A percentile compares a stretch with the other conserved stretches of the same genome.
Conservation (phyloP, 2,329 filamentous ascomycete species). For the Pseudogymnoascus sp. region DNA sequence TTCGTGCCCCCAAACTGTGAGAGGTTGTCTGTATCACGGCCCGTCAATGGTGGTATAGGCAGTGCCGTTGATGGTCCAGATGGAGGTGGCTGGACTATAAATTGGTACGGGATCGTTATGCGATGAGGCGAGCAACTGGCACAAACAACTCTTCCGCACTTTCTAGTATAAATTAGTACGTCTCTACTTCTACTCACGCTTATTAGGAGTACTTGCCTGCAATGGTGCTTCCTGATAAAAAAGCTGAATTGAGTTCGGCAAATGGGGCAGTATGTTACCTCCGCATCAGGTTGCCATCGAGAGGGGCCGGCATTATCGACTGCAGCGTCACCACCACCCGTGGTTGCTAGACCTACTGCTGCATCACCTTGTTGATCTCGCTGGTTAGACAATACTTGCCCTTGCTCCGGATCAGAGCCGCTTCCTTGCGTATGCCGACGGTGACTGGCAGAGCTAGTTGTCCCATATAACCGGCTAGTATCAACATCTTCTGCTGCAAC, state of each 20-base stretch:
- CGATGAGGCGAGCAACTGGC: slow-evolving; percentile 84
- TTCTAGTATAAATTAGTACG: slow-evolving; percentile 40
- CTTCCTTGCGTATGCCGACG: background rate
- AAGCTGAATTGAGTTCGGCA: slow-evolving; percentile 74
- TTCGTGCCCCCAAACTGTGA: slow-evolving; percentile 54
- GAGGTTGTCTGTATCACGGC: slow-evolving; percentile 24
- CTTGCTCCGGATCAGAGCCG: background rate
- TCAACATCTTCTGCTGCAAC: background rate
- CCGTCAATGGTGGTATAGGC: slow-evolving; percentile 1
- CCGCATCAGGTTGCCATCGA: slow-evolving; percentile 80
- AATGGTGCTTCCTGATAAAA: slow-evolving; percentile 87
- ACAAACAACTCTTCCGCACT: slow-evolving; percentile 91
- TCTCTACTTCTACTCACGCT: background rate
- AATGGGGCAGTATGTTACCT: slow-evolving; percentile 77
- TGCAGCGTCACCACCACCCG: background rate
- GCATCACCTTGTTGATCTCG: background rate
- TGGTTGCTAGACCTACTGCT: background rate
- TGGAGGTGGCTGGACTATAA: slow-evolving; percentile 71
- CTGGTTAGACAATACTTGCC: background rate
- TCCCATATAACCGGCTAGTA: background rate
- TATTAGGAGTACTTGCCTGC: slow-evolving; percentile 50
- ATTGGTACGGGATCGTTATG: slow-evolving; percentile 89
- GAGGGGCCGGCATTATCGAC: slow-evolving; percentile 50
- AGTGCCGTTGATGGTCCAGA: slow-evolving; percentile 25
- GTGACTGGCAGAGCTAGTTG: background rate